Evolutionary conservation across 495 filamentous ascomycete species (phyloP), one percentile per base, ranked within the genome.

Genomic region (Tetracladium marchalianum): DNA sequence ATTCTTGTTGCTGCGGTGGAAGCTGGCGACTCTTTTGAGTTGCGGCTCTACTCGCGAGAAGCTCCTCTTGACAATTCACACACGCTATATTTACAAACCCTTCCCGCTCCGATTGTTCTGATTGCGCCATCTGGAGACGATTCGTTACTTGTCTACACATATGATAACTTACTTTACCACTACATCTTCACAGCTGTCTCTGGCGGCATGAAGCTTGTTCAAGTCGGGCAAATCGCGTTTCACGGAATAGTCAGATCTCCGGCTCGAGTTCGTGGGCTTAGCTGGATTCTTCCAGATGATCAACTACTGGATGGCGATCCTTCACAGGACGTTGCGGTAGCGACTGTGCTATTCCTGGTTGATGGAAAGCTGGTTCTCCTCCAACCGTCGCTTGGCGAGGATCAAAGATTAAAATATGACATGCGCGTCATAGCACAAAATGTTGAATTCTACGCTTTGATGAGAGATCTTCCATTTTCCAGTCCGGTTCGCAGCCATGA

Each of bases 351-450:
- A 31, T 94, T 99, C 49, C 70, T 97, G 24, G 90, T 97, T 6
- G 93, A 97, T 60, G 93, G 88, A 13, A 99, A 97, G 54, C 73
- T 99, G 15, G 93, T 97, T 15, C 70, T 97, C 12, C 70, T 99
- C 22, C 87, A 94, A 50, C 92, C 93, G 4, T 87, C 84, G 1
- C 70, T 81, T 6, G 82, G 77, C 36, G 81, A 84, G 33, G 76
- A 77, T 15, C 84, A 84, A 1, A 83, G 82, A 49, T 67, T 94
- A 35, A 95, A 95, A 68, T 99, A 97, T 58, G 92, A 99, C 56
- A 97, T 99, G 93, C 84, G 88, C 11, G 81, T 97, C 31, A 80
- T 99, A 55, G 87, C 90, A 6, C 85, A 94, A 50, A 90, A 90
- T 55, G 89, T 97, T 15, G 93, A 99, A 56, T 96, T 90, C 57